Conservation (phyloP, 2,329 filamentous ascomycete genomes). For the Arthrobotrys conoides region DNA sequence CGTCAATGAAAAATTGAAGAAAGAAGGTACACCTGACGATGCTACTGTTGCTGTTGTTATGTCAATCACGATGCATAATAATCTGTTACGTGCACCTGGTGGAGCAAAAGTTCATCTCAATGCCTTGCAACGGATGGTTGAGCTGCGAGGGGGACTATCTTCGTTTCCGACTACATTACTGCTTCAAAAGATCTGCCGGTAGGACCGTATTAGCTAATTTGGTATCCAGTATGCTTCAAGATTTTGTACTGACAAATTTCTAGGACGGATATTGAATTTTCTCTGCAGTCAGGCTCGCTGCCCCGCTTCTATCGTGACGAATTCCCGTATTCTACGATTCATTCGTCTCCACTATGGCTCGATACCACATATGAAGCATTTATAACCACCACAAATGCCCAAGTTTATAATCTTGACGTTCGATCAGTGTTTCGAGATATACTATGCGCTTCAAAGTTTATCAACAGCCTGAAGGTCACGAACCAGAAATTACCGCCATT, state of each 20-base stretch:
- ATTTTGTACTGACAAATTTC: background rate
- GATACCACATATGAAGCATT: constrained; percentile 20
- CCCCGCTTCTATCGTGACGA: constrained; percentile 51
- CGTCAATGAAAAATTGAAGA: constrained; percentile 38
- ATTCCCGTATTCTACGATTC: constrained; percentile 37
- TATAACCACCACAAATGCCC: constrained; percentile 24
- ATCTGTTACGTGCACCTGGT: constrained; percentile 41
- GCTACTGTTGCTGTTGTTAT: constrained; percentile 50
- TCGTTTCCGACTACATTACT: constrained; percentile 27
- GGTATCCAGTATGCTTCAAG: background rate
- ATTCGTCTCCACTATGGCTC: constrained; percentile 26
- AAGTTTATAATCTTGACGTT: constrained; percentile 14
- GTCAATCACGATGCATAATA: constrained; percentile 56
- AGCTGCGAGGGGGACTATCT: constrained; percentile 35
- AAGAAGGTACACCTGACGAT: constrained; percentile 23
- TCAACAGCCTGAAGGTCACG: constrained; percentile 3
- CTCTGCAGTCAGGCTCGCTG: constrained; percentile 31
- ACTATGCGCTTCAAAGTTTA: constrained; percentile 33
- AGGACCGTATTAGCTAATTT: background rate
- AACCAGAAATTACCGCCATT: constrained; percentile 22
- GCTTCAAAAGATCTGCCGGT: constrained; percentile 55
- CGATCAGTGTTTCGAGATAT: constrained; percentile 40
- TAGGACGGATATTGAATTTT: constrained; percentile 54
- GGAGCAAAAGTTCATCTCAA: constrained; percentile 41
- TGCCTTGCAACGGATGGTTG: constrained; percentile 41